phyloP scores from a whole-genome alignment of 306 rosid genomes.

The Trifolium dubium region DNA sequence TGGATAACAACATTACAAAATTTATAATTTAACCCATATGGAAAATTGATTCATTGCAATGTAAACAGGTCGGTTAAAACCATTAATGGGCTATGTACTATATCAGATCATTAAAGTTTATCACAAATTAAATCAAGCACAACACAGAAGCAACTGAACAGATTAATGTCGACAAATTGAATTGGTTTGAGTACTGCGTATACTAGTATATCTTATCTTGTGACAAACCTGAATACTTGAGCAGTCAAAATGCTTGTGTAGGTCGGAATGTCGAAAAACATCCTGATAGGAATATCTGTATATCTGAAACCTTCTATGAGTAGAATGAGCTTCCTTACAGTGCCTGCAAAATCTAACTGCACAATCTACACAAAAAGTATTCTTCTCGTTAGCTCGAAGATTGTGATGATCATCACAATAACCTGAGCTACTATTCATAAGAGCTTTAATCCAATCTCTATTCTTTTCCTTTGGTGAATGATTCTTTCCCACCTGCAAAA shows the following conservation, averaged over 20 bases:
- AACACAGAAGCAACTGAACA: slow-evolving; percentile 17
- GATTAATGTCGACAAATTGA: slow-evolving; percentile 13
- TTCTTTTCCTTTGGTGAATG: slow-evolving; percentile 47
- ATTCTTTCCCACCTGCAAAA: slow-evolving; percentile 64
- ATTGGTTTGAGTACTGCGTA: neutral
- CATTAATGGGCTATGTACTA: neutral
- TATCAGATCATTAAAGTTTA: slow-evolving; percentile 1
- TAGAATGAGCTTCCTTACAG: slow-evolving; percentile 71
- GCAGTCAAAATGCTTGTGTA: slow-evolving; percentile 82
- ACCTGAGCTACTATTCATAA: slow-evolving; percentile 64
- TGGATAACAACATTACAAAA: slow-evolving; percentile 12
- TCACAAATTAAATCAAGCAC: slow-evolving; percentile 31
- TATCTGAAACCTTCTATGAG: slow-evolving; percentile 78
- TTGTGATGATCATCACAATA: slow-evolving; percentile 74
- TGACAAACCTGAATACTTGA: slow-evolving; percentile 79
- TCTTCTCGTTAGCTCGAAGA: slow-evolving; percentile 71
- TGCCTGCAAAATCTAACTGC: slow-evolving; percentile 69
- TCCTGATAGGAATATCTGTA: slow-evolving; percentile 84
- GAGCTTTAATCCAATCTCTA: slow-evolving; percentile 70
- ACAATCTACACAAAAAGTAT: slow-evolving; percentile 85
- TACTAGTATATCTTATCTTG: slow-evolving; percentile 24
- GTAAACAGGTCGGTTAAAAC: neutral
- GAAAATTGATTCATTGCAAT: slow-evolving; percentile 9
- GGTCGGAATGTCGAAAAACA: slow-evolving; percentile 77
- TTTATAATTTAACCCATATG: neutral